Conservation (phyloP, 2,329 filamentous ascomycete genomes). For the Aaosphaeria arxii region DNA sequence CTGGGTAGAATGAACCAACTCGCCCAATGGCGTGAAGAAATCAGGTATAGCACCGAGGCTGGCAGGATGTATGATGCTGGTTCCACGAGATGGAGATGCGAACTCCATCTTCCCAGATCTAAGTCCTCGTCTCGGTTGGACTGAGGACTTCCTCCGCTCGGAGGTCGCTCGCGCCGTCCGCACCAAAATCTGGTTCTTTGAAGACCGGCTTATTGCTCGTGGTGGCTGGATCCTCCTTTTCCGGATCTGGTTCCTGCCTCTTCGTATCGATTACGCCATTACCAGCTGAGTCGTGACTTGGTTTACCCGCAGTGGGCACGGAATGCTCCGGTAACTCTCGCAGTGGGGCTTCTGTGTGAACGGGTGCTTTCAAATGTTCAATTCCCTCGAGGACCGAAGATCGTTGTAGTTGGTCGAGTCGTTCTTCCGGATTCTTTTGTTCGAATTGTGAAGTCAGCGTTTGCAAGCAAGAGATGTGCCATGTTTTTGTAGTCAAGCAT, state of each 20-base stretch:
- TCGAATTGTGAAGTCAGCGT: conserved; percentile 25
- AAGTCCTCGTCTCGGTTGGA: conserved; percentile 6
- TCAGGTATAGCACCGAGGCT: too few relatives aligned
- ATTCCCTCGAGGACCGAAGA: conserved; percentile 42
- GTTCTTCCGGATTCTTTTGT: conserved; percentile 44
- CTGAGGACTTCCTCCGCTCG: conserved; percentile 13
- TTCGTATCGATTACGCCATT: conserved; percentile 1
- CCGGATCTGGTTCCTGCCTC: background rate
- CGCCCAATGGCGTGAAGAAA: too few relatives aligned
- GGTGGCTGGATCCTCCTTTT: conserved; percentile 2
- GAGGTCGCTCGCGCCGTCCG: conserved; percentile 2
- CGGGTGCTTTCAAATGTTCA: conserved; percentile 36
- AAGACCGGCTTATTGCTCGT: conserved; percentile 14
- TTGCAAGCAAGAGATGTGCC: conserved; percentile 3
- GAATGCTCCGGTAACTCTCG: conserved; percentile 38
- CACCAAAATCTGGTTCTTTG: conserved; percentile 21
- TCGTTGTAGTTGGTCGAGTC: conserved; percentile 47
- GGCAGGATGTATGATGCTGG: too few relatives aligned
- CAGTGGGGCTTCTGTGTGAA: conserved; percentile 27
- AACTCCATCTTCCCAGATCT: too few relatives aligned
- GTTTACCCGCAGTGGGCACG: conserved; percentile 5
- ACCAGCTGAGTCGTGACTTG: background rate
- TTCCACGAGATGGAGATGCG: too few relatives aligned
- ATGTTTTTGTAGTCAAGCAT: conserved; percentile 1
- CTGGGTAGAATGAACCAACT: too few relatives aligned